Evolutionary conservation across 1,284 basidiomycete genomes (phyloP).

Genomic region (Gomphus bonarii): DNA sequence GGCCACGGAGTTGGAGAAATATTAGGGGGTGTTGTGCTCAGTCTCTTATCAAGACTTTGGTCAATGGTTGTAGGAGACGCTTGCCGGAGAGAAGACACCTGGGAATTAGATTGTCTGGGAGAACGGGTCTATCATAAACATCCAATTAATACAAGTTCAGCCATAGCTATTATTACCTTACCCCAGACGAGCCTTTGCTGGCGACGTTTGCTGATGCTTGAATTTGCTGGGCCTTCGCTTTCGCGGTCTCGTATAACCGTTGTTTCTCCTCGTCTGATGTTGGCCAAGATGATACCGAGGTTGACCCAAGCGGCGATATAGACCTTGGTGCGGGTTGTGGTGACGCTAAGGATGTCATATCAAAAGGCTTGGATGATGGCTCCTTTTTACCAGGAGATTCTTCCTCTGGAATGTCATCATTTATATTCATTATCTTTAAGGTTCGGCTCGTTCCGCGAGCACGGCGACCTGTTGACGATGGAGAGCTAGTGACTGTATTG

Average conservation of each 20-base stretch:
- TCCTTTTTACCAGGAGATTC: neutral
- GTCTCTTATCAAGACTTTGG: neutral
- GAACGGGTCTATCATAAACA: too few species aligned
- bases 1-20: slow-evolving; percentile 32
- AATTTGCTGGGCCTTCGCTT: slow-evolving; percentile 19
- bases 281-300: slow-evolving; percentile 30
- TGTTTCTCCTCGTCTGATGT: slow-evolving; percentile 67
- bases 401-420: slow-evolving; percentile 8
- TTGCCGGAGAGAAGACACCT: neutral
- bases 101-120: neutral
- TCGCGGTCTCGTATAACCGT: slow-evolving; percentile 11
- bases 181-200: neutral
- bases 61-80: neutral
- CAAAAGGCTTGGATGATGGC: neutral
- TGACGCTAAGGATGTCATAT: neutral
- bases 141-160: neutral
- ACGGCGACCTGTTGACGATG: neutral
- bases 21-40: neutral
- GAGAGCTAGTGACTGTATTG: neutral
- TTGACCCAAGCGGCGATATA: neutral
- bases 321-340: neutral
- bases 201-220: slow-evolving; percentile 8
- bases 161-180: neutral
- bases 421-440: slow-evolving; percentile 3
- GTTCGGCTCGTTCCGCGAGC: neutral